phyloP scores from a whole-genome alignment of 805 yeast genomes.

The Candida saitoana region DNA sequence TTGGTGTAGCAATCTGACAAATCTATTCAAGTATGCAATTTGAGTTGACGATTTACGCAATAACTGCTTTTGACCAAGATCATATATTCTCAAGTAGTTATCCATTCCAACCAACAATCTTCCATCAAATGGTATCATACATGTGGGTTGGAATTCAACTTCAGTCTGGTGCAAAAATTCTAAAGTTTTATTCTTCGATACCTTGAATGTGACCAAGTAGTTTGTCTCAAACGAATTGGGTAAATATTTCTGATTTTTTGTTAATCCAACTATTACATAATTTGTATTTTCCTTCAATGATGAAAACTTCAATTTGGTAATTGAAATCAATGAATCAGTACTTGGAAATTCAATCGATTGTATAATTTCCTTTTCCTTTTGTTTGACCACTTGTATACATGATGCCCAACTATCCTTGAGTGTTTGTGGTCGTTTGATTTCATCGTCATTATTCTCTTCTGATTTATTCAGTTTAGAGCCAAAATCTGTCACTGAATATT shows the following conservation, averaged over 20 bases:
- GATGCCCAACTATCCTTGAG: slow-evolving; percentile 43
- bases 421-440: slow-evolving; percentile 39
- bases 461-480: neutral
- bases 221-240: slow-evolving; percentile 24
- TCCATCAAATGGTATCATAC: slow-evolving; percentile 53
- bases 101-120: slow-evolving; percentile 57
- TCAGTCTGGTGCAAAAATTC: slow-evolving; percentile 57
- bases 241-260: slow-evolving; percentile 21
- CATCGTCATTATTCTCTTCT: slow-evolving; percentile 27
- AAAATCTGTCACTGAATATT: slow-evolving; percentile 20
- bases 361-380: slow-evolving; percentile 25
- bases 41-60: slow-evolving; percentile 57
- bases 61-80: slow-evolving; percentile 75
- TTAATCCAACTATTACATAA: slow-evolving; percentile 47
- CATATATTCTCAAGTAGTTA: slow-evolving; percentile 55
- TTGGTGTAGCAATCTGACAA: slow-evolving; percentile 50
- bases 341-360: slow-evolving; percentile 44
- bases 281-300: slow-evolving; percentile 16
- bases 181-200: slow-evolving; percentile 31
- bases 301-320: slow-evolving; percentile 30
- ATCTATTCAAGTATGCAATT: slow-evolving; percentile 42
- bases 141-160: slow-evolving; percentile 43
- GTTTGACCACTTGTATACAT: slow-evolving; percentile 48
- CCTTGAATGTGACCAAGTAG: slow-evolving; percentile 34
- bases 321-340: slow-evolving; percentile 41